Evolutionary conservation across 2,329 filamentous ascomycete genomes (phyloP), one percentile per base, ranked within the genome.

Genomic region (Elsinoe ampelina): DNA sequence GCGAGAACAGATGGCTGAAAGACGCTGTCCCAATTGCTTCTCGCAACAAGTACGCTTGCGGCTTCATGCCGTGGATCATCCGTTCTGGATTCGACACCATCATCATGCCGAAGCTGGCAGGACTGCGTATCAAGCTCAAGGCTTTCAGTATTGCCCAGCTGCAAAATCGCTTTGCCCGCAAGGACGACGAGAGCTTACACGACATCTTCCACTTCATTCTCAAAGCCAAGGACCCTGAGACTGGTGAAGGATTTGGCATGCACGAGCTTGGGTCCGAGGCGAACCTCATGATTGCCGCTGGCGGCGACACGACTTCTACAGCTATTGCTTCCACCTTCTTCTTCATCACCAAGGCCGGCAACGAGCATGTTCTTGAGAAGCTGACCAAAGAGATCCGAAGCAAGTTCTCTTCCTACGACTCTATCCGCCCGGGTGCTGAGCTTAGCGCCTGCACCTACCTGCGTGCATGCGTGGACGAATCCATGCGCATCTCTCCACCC

Each of bases 391-490:
- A 73, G 55, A 63, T 73, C 41, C 65, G 67, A 12, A 59, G 50
- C 11, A 61, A 62, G 1, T 77, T 77, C 58, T 61, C 60, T 0
- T 64, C 67, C 5, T 55, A 58, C n/a, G 61, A 59, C 2, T 61
- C 67, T 1, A 72, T 72, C 22, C 50, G 55, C 2, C 52, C 59
- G 35, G 70, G 69, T 2, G 39, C 64, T 1, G 58, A 63, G 6
- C 62, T 78, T 5, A 63, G 67, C 19, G 61, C 57, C 11, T 74
- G 70, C 60, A 58, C 54, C 0, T 79, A 77, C 60, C 65, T 79
- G 0, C 68, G 70, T 4, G 77, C 75, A 3, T 72, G 71, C 56
- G 70, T 80, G 39, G 71, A 78, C 42, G 76, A 80, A 61, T 65
- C 71, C 0, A 65, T 79, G 57, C 71, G 77, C 13, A 65, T 77